Evolutionary conservation across 202 grass and related monocot species (phyloP).

Genomic region (Tripidium arundinaceum): DNA sequence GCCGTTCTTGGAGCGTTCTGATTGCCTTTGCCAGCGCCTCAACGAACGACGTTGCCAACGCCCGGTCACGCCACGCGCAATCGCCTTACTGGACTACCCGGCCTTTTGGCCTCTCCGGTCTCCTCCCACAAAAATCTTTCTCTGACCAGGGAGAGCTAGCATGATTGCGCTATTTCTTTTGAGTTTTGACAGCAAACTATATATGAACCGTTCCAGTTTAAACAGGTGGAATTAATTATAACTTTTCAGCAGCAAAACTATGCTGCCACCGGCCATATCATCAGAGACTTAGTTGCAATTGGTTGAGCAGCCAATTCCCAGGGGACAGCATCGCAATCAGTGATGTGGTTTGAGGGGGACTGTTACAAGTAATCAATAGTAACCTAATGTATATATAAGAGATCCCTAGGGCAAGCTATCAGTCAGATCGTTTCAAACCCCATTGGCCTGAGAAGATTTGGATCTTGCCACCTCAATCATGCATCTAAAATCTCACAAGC

Average conservation of each 20-base stretch:
- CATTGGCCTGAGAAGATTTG: slow-evolving; percentile 5
- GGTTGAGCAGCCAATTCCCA: slow-evolving; percentile 26
- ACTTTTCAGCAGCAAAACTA: slow-evolving; percentile 3
- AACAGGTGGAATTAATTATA: background rate
- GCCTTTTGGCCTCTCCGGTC: background rate
- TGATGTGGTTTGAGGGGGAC: slow-evolving; percentile 42
- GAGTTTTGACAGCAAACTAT: background rate
- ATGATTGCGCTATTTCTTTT: background rate
- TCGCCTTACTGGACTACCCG: background rate
- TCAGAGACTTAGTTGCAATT: background rate
- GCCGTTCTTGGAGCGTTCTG: background rate
- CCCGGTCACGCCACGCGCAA: slow-evolving; percentile 25
- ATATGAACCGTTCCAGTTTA: slow-evolving; percentile 1
- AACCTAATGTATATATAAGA: slow-evolving; percentile 13
- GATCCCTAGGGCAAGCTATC: slow-evolving; percentile 28
- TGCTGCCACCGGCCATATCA: slow-evolving; percentile 5
- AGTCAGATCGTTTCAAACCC: slow-evolving; percentile 14
- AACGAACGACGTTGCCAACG: slow-evolving; percentile 15
- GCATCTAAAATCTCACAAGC: slow-evolving; percentile 2
- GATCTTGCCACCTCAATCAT: slow-evolving; percentile 27
- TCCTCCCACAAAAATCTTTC: slow-evolving; percentile 1
- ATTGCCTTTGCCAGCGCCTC: background rate
- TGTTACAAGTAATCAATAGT: background rate
- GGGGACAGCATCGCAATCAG: slow-evolving; percentile 33
- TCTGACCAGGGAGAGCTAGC: slow-evolving; percentile 20